Percentiles rank a stretch among this genome's conserved stretches.
Evolutionary conservation across 805 yeast genomes (phyloP).

Genomic region (Pichia californica): DNA sequence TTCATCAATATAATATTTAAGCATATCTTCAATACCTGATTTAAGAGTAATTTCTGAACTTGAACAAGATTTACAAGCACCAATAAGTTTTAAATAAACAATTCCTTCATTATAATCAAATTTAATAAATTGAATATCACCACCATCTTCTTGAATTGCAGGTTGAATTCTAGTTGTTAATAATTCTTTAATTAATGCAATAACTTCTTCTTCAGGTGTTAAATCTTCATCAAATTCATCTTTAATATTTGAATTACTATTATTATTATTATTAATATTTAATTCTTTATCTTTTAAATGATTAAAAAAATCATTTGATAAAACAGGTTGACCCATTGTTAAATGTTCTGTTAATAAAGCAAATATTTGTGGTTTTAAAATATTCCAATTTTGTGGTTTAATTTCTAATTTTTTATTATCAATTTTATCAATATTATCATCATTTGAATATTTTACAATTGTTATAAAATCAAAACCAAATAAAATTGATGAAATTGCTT

Average conservation of each 20-base stretch:
- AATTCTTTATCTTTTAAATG: conserved; percentile 32
- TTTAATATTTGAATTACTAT: neutral
- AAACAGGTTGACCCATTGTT: conserved; percentile 50
- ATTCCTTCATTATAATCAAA: conserved; percentile 82
- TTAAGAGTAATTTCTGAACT: conserved; percentile 87
- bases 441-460: conserved; percentile 53
- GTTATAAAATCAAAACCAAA: conserved; percentile 83
- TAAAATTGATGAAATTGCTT: conserved; percentile 61
- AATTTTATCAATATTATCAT: neutral
- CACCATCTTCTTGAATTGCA: conserved; percentile 98
- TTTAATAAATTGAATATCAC: conserved; percentile 85
- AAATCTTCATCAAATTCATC: conserved; percentile 54
- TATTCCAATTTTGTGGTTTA: conserved; percentile 39
- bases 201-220: conserved; percentile 49
- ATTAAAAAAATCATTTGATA: conserved; percentile 33
- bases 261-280: conserved; percentile 31
- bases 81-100: conserved; percentile 82
- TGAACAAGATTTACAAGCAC: conserved; percentile 94
- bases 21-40: conserved; percentile 96
- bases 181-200: conserved; percentile 84
- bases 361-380: conserved; percentile 62
- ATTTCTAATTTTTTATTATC: neutral
- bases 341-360: conserved; percentile 49
- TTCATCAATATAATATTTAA: conserved; percentile 94
- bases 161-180: conserved; percentile 95